These are phyloP conservation scores for Prunus davidiana DNA, from an alignment of 306 rosid species.

Conservation along the genomic window DNA sequence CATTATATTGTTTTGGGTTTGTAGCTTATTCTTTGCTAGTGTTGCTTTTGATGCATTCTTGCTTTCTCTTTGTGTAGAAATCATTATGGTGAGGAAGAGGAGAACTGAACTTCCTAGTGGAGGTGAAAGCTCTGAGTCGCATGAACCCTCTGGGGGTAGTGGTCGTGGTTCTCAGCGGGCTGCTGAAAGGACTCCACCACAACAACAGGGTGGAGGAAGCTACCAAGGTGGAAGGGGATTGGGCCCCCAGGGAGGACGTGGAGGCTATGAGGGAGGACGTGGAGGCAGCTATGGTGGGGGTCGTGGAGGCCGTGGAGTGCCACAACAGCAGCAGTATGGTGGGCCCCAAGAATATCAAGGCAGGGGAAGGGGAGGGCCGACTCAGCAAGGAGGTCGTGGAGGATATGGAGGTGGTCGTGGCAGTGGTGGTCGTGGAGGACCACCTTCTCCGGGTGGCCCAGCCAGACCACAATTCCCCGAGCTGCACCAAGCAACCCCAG, in stretches of 20 bases:
- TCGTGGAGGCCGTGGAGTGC: conserved; percentile 45
- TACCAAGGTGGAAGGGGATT: conserved; percentile 15
- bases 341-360: conserved; percentile 66
- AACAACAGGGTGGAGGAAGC: conserved; percentile 56
- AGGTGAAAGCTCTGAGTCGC: conserved; percentile 62
- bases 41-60: neutral
- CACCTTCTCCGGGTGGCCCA: conserved; percentile 64
- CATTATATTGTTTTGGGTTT: neutral
- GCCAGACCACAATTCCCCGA: conserved; percentile 75
- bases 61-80: conserved; percentile 22
- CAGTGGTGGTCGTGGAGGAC: conserved; percentile 52
- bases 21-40: neutral
- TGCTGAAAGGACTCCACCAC: conserved; percentile 46
- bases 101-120: conserved; percentile 61
- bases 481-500: conserved; percentile 99
- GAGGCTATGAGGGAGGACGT: conserved; percentile 23
- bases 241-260: conserved; percentile 24
- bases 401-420: conserved; percentile 58
- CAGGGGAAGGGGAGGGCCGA: conserved; percentile 79
- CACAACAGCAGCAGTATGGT: conserved; percentile 69
- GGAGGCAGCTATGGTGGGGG: conserved; percentile 26
- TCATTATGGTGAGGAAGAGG: conserved; percentile 71
- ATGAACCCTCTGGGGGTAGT: conserved; percentile 27
- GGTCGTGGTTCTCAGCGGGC: conserved; percentile 54
- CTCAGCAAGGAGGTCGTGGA: conserved; percentile 76